Percentiles rank a stretch among this genome's conserved stretches.
These are phyloP conservation scores for Fusarium lateritium DNA, from an alignment of 2,329 filamentous ascomycete genomes.

Conservation along the genomic window DNA sequence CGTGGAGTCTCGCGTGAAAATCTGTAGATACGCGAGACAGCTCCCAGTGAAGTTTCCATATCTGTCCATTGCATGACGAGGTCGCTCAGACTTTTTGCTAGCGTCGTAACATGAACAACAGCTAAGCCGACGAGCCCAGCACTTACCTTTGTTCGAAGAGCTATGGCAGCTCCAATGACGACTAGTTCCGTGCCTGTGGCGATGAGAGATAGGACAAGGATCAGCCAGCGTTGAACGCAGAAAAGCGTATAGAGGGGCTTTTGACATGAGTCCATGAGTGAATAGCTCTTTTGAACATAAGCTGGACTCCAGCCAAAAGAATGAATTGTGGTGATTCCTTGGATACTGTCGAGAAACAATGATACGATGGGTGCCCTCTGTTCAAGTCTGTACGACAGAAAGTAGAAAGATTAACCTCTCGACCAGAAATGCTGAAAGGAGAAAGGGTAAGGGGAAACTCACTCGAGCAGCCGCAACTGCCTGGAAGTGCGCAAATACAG, in stretches of 20 bases:
- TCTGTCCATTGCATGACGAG: conserved; percentile 17
- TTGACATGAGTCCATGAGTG: conserved; percentile 2
- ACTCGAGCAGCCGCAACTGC: conserved; percentile 7
- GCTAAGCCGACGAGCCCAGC: background rate
- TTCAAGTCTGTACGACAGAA: background rate
- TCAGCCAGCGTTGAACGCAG: conserved; percentile 11
- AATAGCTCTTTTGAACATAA: background rate
- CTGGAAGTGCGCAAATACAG: conserved; percentile 1
- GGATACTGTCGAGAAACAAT: conserved; percentile 3
- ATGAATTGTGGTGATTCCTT: conserved; percentile 2
- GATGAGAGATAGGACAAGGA: conserved; percentile 4
- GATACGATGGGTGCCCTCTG: conserved; percentile 10
- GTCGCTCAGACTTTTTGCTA: background rate
- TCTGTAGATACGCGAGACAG: conserved; percentile 8
- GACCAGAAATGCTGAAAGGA: background rate
- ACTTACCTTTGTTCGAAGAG: conserved; percentile 1
- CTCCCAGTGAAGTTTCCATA: conserved; percentile 8
- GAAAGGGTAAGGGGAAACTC: background rate
- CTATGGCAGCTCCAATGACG: conserved; percentile 1
- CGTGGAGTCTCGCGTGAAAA: background rate
- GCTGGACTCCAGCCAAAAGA: conserved; percentile 5
- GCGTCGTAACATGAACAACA: conserved; percentile 14
- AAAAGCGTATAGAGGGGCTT: conserved; percentile 6
- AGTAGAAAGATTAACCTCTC: background rate
- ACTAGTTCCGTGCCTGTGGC: conserved; percentile 7